phyloP scores from a whole-genome alignment of 371 early-diverging fungal species.

The Syncephalastrum sp. region DNA sequence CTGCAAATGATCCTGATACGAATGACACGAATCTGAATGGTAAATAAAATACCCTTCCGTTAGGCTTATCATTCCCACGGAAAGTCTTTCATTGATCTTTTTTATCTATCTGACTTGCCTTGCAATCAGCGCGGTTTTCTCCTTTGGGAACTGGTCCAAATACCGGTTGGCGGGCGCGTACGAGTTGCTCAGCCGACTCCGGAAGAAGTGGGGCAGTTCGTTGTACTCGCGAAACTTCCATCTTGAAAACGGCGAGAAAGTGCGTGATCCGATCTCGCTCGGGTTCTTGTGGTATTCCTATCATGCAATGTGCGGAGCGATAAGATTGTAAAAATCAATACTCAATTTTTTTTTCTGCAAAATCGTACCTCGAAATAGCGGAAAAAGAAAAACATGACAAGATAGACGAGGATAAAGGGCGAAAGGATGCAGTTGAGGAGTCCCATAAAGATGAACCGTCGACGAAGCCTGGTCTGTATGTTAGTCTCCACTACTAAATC shows the following conservation, averaged over 20 bases:
- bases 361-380: constrained; percentile 88
- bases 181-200: constrained; percentile 70
- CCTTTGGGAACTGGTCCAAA: constrained; percentile 87
- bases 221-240: constrained; percentile 97
- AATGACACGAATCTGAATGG: constrained; percentile 80
- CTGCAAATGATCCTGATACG: constrained; percentile 87
- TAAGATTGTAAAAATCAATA: too few relatives aligned
- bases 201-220: constrained; percentile 91
- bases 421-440: constrained; percentile 79
- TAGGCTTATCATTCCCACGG: neutral
- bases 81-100: neutral
- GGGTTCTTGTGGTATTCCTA: constrained; percentile 92
- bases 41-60: neutral
- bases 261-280: constrained; percentile 74
- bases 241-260: constrained; percentile 82
- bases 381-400: constrained; percentile 87
- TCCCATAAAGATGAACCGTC: constrained; percentile 88
- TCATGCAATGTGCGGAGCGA: neutral
- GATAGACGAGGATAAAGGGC: constrained; percentile 85
- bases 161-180: constrained; percentile 78
- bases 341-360: neutral
- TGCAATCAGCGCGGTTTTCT: constrained; percentile 74
- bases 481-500: too few relatives aligned
- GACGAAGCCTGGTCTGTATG: constrained; percentile 55
- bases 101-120: constrained; percentile 40